phyloP scores from a whole-genome alignment of 75 land plant genomes.

The Pinus taeda region DNA sequence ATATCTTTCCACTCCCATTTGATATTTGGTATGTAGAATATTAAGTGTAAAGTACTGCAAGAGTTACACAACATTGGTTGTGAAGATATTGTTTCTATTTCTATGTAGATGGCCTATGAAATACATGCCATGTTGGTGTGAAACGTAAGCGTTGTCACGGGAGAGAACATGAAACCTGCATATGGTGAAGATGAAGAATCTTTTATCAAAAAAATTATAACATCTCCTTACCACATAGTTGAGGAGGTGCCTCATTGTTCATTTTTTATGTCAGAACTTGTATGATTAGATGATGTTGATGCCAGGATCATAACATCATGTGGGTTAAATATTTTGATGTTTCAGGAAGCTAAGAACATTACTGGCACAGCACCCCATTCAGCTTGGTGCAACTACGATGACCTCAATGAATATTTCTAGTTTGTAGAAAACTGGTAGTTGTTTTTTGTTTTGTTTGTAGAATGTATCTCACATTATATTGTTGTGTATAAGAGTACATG shows the following conservation, averaged over 20 bases:
- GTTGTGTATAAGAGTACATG: too few species aligned
- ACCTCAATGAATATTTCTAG: conserved; percentile 34
- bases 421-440: conserved; percentile 11
- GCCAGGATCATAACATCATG: background rate
- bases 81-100: background rate
- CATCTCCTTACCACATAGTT: conserved; percentile 81
- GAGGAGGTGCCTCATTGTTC: conserved; percentile 47
- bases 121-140: conserved; percentile 90
- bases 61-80: background rate
- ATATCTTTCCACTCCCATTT: too few species aligned
- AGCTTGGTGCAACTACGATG: conserved; percentile 97
- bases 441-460: too few species aligned
- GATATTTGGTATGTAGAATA: background rate
- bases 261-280: background rate
- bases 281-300: background rate
- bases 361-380: conserved; percentile 89
- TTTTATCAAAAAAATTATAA: conserved; percentile 80
- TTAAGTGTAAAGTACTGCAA: background rate
- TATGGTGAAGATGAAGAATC: conserved; percentile 96
- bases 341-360: conserved; percentile 78
- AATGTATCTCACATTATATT: too few species aligned
- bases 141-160: conserved; percentile 90
- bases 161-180: conserved; percentile 90
- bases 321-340: background rate
- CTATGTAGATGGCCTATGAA: conserved; percentile 91